Evolutionary conservation across 2,329 filamentous ascomycete species (phyloP), one percentile per base, ranked within the genome.

Genomic region (Endocalyx cinctus): DNA sequence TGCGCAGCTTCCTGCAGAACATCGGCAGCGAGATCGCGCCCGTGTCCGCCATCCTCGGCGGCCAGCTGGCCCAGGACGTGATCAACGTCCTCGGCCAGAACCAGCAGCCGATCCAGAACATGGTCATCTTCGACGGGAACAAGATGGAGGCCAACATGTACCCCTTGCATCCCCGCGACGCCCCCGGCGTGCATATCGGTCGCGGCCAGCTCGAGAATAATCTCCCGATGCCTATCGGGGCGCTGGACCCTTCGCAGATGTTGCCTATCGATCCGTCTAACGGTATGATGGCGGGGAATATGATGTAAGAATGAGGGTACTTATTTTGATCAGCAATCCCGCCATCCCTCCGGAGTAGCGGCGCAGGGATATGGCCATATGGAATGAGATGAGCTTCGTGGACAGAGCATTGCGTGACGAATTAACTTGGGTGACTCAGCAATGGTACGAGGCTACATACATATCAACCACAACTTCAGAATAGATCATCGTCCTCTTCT

Each of bases 51-150:
- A 87, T 95, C 38, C 69, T 98, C 10, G 92, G 92, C 30, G 92
- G 89, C 8, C 80, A 89, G 58, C 72, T 98, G 12, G 87, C 90
- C 1, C 92, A 98, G 63, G 92, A 98, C 56, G 88, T 95, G 32
- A 97, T 98, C 64, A 97, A 97, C 52, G 89, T 96, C 19, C 74
- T 97, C 5, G 87, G 89, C 30, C 80, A 85, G 56, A 80, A 84
- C 25, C 88, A 97, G 64, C 92, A 96, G 60, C 92, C 92, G 1
- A 84, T 98, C 26, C 92, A 98, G 64, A 98, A 98, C 59, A 79
- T 95, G 57, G 75, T 95, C 31, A 69, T 97, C 14, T 95, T 97
- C 51, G 88, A 97, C 57, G 89, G 89, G 11, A 84, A 87, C 47
- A 75, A 72, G 28, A 84, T 86, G 60, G 77, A 85, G 45, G 86